phyloP scores from a whole-genome alignment of 352 stramenopile genomes.

The Pythium angustatum region DNA sequence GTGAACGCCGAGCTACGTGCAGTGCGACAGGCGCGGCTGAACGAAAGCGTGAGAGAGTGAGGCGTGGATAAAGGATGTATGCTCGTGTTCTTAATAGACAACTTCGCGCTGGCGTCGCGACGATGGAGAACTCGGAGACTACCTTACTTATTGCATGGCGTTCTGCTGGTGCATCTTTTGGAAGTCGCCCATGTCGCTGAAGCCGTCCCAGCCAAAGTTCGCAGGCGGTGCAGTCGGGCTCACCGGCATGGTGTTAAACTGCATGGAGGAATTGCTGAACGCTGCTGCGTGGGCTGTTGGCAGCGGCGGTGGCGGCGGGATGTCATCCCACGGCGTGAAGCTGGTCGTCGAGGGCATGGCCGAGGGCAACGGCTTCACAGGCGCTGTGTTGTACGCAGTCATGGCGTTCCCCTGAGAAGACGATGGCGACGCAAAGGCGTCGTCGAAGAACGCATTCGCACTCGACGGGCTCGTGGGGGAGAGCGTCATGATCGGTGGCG shows the following conservation, averaged over 20 bases:
- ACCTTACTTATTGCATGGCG: conserved; percentile 21
- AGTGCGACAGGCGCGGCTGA: conserved; percentile 29
- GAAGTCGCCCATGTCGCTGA: conserved; percentile 23
- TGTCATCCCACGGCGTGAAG: conserved; percentile 45
- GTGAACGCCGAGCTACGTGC: conserved; percentile 42
- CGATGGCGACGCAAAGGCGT: neutral
- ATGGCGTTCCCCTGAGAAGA: neutral
- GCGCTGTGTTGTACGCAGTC: conserved; percentile 14
- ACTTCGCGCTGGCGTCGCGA: too few species aligned
- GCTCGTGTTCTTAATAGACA: too few species aligned
- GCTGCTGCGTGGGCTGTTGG: neutral
- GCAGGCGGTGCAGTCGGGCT: conserved; percentile 20
- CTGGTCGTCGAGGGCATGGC: conserved; percentile 6
- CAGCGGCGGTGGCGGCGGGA: conserved; percentile 32
- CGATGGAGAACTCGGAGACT: too few species aligned
- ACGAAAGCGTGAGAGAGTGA: conserved; percentile 18
- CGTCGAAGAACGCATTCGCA: conserved; percentile 6
- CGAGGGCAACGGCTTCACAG: conserved; percentile 20
- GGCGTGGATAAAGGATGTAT: too few species aligned
- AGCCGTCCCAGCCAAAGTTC: conserved; percentile 21
- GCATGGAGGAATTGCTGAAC: neutral
- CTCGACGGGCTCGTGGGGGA: conserved; percentile 13
- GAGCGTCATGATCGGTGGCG: neutral
- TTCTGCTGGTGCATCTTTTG: conserved; percentile 27
- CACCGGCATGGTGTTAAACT: conserved; percentile 20